phyloP scores from a whole-genome alignment of 371 early-diverging fungal species.

The Mortierella sp. region DNA sequence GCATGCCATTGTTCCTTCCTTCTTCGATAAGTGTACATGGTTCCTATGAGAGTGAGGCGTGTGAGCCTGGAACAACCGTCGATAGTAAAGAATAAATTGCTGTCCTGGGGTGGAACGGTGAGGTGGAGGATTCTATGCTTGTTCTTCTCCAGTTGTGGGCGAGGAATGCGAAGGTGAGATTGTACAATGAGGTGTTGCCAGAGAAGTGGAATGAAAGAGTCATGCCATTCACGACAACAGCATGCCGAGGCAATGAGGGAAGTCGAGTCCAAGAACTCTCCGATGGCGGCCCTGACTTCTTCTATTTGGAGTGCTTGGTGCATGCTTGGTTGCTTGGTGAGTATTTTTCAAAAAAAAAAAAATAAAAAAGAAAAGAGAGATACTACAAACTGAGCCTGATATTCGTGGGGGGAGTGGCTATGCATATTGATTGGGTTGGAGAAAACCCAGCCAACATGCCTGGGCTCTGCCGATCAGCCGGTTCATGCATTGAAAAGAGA shows the following conservation, averaged over 20 bases:
- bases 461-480: no score
- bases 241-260: constrained; percentile 4
- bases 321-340: background rate
- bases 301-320: constrained; percentile 9
- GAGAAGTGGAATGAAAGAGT: constrained; percentile 11
- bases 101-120: background rate
- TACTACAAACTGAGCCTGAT: no score
- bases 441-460: no score
- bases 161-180: background rate
- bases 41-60: background rate
- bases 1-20: background rate
- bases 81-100: background rate
- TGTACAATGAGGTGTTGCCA: background rate
- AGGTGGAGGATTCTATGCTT: constrained; percentile 7
- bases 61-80: constrained; percentile 3
- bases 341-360: background rate
- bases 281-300: constrained; percentile 9
- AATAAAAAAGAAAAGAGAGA: background rate
- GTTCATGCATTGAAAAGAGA: no score
- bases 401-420: background rate
- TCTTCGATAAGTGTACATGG: background rate
- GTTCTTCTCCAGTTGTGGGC: background rate
- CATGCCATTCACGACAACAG: constrained; percentile 8
- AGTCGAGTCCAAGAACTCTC: background rate
- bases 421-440: background rate